Base-by-base conservation (phyloP, 2,329 filamentous ascomycete genomes). In the Teratosphaeria destructans region DNA sequence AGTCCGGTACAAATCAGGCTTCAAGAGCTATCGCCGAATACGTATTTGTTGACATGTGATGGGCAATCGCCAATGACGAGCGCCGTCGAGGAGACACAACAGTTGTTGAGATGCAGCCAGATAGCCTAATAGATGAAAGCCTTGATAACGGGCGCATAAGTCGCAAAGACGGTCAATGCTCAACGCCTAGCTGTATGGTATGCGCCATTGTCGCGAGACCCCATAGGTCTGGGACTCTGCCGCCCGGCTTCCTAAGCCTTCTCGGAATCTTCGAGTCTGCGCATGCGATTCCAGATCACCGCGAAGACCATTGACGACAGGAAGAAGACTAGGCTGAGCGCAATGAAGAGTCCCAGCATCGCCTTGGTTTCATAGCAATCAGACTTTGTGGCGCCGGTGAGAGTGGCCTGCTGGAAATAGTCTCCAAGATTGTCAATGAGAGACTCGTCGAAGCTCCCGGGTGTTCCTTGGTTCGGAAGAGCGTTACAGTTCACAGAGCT, bases 321-420 rank as follows among this genome's bases (percentile, higher is more conserved):
- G 10, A 74, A 75, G 66, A 78, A 80, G 23, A 80, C 66, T 57
- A 80, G 74, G 64, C 82, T 90, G 56, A 95, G 81, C 4, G 85
- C 85, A 73, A 96, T 92, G 72, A 85, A 83, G 61, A 96, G 75
- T 0, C 90, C 91, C 92, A 91, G 96, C 65, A 94, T 83, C 16
- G 88, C 84, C 80, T 95, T 95, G 73, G 91, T 85, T 78, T 94
- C 85, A 69, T 86, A 85, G 77, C 92, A 96, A 59, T 88, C 88
- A 19, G 81, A 70, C 70, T 79, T 81, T 12, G 78, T 84, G 8
- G 81, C 78, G n/a, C 82, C 82, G 53, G 83, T 86, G 43, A 49
- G 43, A 49, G n/a, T 49, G n/a, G 43, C 43, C 43, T 49, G 16
- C n/a, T 49, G 19, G 43, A 49, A 49, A 19, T 19, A 49, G 43